Conservation (phyloP, 177 flowering plant species). For the Tripterygium wilfordii region DNA sequence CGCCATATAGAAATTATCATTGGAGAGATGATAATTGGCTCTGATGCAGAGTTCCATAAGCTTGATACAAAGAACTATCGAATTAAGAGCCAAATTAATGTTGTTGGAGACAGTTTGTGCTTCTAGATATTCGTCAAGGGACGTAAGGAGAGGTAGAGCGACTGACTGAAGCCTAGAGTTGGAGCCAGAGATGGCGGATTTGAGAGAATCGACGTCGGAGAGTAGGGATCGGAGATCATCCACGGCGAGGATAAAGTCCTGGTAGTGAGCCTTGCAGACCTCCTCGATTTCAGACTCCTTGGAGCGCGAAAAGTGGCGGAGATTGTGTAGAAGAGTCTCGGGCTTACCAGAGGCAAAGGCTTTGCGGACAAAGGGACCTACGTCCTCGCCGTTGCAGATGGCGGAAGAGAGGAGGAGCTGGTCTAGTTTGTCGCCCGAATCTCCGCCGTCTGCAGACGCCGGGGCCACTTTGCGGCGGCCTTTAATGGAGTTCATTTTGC, state of each 20-base stretch:
- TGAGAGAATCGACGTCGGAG: slow-evolving; percentile 86
- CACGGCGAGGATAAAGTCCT: slow-evolving; percentile 93
- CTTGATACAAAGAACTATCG: slow-evolving; percentile 37
- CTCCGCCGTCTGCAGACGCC: slow-evolving; percentile 36
- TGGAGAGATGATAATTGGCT: slow-evolving; percentile 51
- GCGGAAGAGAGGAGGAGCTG: slow-evolving; percentile 75
- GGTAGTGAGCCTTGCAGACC: slow-evolving; percentile 87
- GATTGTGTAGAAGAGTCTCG: slow-evolving; percentile 70
- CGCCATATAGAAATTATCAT: slow-evolving; percentile 68
- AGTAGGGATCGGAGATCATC: slow-evolving; percentile 93
- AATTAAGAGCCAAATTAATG: slow-evolving; percentile 44
- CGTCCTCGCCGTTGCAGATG: slow-evolving; percentile 87
- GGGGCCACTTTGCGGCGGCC: slow-evolving; percentile 59
- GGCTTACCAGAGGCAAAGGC: slow-evolving; percentile 83
- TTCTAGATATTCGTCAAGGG: slow-evolving; percentile 64
- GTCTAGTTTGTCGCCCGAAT: slow-evolving; percentile 71
- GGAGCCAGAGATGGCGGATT: slow-evolving; percentile 68
- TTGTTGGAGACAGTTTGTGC: slow-evolving; percentile 50
- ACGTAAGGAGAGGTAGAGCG: slow-evolving; percentile 64
- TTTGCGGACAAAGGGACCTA: slow-evolving; percentile 80
- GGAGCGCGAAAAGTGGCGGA: slow-evolving; percentile 70
- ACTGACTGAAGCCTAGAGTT: slow-evolving; percentile 69
- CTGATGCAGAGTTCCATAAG: slow-evolving; percentile 59
- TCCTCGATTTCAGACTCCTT: slow-evolving; percentile 95
- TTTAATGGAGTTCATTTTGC: slow-evolving; percentile 43